Evolutionary conservation across 208 protist genomes (phyloP).

Genomic region (Entamoeba invadens): DNA sequence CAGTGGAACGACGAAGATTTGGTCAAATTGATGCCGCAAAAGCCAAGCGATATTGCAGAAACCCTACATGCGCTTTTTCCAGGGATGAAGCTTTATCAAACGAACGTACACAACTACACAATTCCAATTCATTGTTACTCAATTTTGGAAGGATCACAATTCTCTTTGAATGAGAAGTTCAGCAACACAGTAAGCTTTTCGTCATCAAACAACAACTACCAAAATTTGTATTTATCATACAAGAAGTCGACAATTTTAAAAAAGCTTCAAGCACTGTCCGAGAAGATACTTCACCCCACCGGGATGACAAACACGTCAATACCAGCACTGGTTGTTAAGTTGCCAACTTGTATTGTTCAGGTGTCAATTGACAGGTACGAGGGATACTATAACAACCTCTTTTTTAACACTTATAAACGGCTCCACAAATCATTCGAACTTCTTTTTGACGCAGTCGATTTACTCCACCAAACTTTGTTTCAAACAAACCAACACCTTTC

Average conservation of each 20-base stretch:
- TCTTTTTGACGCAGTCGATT: neutral
- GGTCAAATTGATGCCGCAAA: neutral
- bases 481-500: neutral
- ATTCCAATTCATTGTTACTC: neutral
- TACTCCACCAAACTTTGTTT: neutral
- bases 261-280: neutral
- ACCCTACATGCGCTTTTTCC: neutral
- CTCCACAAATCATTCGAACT: neutral
- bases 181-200: neutral
- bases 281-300: neutral
- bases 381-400: neutral
- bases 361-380: neutral
- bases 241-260: neutral
- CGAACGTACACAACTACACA: neutral
- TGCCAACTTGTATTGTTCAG: neutral
- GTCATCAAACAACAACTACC: neutral
- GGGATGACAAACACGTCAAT: neutral
- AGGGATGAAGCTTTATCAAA: neutral
- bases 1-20: neutral
- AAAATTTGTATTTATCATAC: neutral
- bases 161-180: neutral
- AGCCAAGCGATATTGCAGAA: neutral
- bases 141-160: neutral
- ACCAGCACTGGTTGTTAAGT: neutral
- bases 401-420: neutral